Base-by-base conservation (phyloP, 1,284 basidiomycete genomes). In the Marasmius oreades region DNA sequence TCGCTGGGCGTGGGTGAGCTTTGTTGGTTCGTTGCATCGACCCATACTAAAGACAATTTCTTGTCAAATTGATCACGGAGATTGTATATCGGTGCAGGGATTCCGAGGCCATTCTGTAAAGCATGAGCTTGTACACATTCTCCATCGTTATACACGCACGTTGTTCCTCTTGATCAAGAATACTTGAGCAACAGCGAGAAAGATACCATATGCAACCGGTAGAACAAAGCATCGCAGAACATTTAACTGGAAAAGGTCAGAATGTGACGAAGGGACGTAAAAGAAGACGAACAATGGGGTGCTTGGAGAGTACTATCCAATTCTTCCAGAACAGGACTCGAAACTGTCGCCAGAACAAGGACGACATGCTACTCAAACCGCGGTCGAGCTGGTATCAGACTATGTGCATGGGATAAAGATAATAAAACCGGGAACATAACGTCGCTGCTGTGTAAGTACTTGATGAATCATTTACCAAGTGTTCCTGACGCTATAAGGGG, bases 291-390 rank as follows among this genome's bases (percentile, higher is more conserved):
- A 88, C 86, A 63, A 82, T 71, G 55, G 82, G 78, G 67, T 85
- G 84, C 66, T 82, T 85, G 20, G 77, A 79, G 28, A 86, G 69
- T 16, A 87, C 77, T 52, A 86, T 88, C 85, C 84, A 88, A 63
- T 91, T 90, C 77, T 92, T 92, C 77, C 81, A 78, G 55, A 82
- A 79, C 39, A 92, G 69, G 3, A 81, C 84, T 10, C 69, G 68
- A 59, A 86, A 80, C 70, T 92, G 88, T 24, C 80, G 75, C 73
- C 79, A 79, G 66, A 88, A 85, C 23, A 76, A 64, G 51, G 60
- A 61, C 8, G 64, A 55, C 71, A 74, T 65, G 47, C 16, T 42
- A 14, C 39, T 16, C 16, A 2, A 22, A 28, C 37, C 39, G 39
- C 39, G 16, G 39, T 42, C 1, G 7, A 14, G 16, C 11, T 16